A percentile compares a stretch with the other conserved stretches of the same genome.
Conservation (phyloP, 1,284 basidiomycete genomes). For the Apiotrichum akiyoshidainum region DNA sequence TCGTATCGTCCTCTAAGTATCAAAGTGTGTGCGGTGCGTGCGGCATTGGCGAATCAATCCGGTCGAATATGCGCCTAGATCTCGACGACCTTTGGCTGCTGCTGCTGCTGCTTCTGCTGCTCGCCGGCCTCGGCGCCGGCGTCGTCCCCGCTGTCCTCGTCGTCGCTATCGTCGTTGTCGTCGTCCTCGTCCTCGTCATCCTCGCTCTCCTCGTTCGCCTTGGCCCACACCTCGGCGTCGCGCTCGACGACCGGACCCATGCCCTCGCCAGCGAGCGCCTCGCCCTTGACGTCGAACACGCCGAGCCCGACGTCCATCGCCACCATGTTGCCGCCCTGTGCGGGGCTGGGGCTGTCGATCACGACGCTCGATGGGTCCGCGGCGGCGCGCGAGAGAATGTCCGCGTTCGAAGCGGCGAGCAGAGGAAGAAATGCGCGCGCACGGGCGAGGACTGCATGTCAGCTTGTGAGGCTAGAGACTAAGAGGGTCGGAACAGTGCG, state of each 20-base stretch:
- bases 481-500: too few relatives aligned
- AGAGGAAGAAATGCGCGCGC: conserved; percentile 41
- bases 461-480: neutral
- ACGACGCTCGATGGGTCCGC: conserved; percentile 30
- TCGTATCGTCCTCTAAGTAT: neutral
- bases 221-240: conserved; percentile 12
- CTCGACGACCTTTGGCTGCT: neutral
- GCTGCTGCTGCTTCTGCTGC: neutral
- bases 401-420: conserved; percentile 33
- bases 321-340: neutral
- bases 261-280: neutral
- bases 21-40: neutral
- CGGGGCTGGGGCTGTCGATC: conserved; percentile 18
- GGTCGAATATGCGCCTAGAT: neutral
- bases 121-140: conserved; percentile 2
- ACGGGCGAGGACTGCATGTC: conserved; percentile 30
- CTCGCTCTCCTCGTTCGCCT: conserved; percentile 6
- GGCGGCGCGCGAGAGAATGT: conserved; percentile 25
- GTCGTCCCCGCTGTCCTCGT: conserved; percentile 3
- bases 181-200: conserved; percentile 13
- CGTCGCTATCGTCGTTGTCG: conserved; percentile 8
- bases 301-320: conserved; percentile 40
- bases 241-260: conserved; percentile 26
- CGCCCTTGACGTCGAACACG: conserved; percentile 38
- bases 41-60: neutral